These are phyloP conservation scores for Globisporangium lucens DNA, from an alignment of 352 stramenopile genomes.

Conservation along the genomic window DNA sequence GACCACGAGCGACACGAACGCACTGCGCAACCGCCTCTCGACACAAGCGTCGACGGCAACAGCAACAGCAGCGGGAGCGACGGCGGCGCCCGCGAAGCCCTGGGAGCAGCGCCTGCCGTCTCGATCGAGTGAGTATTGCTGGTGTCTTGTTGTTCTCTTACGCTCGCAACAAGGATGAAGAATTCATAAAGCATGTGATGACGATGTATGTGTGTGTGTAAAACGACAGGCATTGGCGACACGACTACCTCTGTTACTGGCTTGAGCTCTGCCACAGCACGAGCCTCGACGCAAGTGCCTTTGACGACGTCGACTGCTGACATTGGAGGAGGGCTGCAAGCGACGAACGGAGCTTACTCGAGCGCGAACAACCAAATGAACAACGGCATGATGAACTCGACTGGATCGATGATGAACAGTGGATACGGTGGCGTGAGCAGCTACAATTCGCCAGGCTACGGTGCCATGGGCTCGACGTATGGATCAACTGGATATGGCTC, in stretches of 20 bases:
- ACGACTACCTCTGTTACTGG: background rate
- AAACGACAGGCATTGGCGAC: constrained; percentile 2
- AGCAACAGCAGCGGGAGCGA: constrained; percentile 2
- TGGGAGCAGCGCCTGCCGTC: constrained; percentile 42
- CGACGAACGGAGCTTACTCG: constrained; percentile 10
- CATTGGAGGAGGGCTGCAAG: constrained; percentile 3
- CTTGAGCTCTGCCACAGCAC: background rate
- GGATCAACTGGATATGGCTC: constrained; percentile 7
- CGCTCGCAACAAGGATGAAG: background rate
- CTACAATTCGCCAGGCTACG: constrained; percentile 28
- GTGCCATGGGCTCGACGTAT: constrained; percentile 9
- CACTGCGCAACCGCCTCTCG: constrained; percentile 16
- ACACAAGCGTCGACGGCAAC: background rate
- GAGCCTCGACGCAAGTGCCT: background rate
- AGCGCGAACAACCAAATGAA: constrained; percentile 7
- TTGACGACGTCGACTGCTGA: background rate
- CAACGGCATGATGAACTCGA: constrained; percentile 14
- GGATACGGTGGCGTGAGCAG: constrained; percentile 17
- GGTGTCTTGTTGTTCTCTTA: background rate
- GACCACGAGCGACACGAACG: constrained; percentile 25
- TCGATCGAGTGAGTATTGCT: constrained; percentile 22
- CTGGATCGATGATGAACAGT: constrained; percentile 17
- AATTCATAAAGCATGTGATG: background rate
- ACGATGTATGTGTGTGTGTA: background rate
- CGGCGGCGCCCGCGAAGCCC: constrained; percentile 34